A percentile compares a stretch with the other conserved stretches of the same genome.
These are phyloP conservation scores for Entomortierella lignicola DNA, from an alignment of 192 early-diverging fungal genomes.

Conservation along the genomic window DNA sequence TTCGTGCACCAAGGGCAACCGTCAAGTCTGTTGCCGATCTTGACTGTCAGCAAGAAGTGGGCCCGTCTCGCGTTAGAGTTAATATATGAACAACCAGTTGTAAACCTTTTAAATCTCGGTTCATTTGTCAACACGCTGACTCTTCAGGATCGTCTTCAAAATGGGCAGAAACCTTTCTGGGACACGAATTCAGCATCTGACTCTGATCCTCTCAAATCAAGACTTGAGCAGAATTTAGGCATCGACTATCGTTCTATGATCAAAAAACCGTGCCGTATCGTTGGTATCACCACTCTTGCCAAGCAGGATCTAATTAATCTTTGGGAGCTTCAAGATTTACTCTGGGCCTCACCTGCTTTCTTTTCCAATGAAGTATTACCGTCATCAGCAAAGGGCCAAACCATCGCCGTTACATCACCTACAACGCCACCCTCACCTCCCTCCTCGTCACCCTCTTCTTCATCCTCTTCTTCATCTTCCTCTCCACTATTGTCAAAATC, in stretches of 20 bases:
- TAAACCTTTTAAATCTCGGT: slow-evolving; percentile 1
- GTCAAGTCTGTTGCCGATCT: slow-evolving; percentile 23
- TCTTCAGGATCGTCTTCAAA: slow-evolving; percentile 29
- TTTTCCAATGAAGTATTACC: background rate
- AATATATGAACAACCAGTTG: slow-evolving; percentile 40
- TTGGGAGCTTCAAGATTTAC: slow-evolving; percentile 34
- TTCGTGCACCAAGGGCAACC: slow-evolving; percentile 11
- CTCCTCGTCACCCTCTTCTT: background rate
- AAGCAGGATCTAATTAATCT: slow-evolving; percentile 37
- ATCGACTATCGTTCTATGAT: slow-evolving; percentile 39
- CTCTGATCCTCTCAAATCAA: background rate
- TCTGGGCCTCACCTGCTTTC: slow-evolving; percentile 34
- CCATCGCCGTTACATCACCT: slow-evolving; percentile 3
- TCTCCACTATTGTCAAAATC: background rate
- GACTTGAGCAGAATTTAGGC: background rate
- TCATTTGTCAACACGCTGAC: slow-evolving; percentile 9
- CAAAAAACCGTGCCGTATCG: slow-evolving; percentile 45
- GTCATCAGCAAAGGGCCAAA: background rate
- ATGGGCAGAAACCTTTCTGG: slow-evolving; percentile 29
- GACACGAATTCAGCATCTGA: background rate
- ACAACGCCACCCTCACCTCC: slow-evolving; percentile 7
- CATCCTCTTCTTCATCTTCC: background rate
- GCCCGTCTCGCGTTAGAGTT: slow-evolving; percentile 28
- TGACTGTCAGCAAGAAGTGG: slow-evolving; percentile 44
- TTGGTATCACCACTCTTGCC: slow-evolving; percentile 5